Base-by-base conservation (phyloP, 2,329 filamentous ascomycete species). In the Arthrocladium fulminans region DNA sequence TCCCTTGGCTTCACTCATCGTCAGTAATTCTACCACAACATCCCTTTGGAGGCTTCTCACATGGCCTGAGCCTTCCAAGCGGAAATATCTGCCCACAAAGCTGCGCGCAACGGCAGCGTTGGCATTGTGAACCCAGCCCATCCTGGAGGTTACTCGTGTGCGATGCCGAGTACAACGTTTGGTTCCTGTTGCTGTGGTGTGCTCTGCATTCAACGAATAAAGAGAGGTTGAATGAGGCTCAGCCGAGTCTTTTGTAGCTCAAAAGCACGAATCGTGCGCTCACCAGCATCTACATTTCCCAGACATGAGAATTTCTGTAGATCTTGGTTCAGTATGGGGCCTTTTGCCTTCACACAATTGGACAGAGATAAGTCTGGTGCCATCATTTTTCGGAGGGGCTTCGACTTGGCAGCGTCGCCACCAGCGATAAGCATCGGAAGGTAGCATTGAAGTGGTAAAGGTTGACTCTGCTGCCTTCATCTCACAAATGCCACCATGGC, bases 1-100 rank as follows among this genome's bases (percentile, higher is more conserved):
- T 86, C 82, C 58, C 73, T 77, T 55, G 75, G 77, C 82, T 86
- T 55, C 60, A 23, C 17, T 45, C 17, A 9, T 22, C 40, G 34
- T 50, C 48, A 51, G 51, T 50, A 38, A 48, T 59, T 20, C 45
- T 45, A 47, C 40, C 32, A 39, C 47, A 55, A 2, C 23, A 47
- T 39, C 10, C 12, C 19, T 27, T 45, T 35, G 24, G 34, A 34
- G 20, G 20, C 15, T 38, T 75, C 81, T 73, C 76, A 86, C 84
- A 76, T 90, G 85, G 59, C 86, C 86, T 32, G 79, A 88, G 56
- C 85, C 85, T 53, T 94, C 86, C 34, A 94, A 78, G 56, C 80
- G 79, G 68, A 94, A 94, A 71, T 81, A 85, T 56, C 74, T 72
- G 53, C 86, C 86, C 51, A 88, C 74, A 27, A 73, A 65, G 61